Evolutionary conservation across 768 basidiomycete species (phyloP), one percentile per base, ranked within the genome.

Genomic region (Saitozyma podzolica): DNA sequence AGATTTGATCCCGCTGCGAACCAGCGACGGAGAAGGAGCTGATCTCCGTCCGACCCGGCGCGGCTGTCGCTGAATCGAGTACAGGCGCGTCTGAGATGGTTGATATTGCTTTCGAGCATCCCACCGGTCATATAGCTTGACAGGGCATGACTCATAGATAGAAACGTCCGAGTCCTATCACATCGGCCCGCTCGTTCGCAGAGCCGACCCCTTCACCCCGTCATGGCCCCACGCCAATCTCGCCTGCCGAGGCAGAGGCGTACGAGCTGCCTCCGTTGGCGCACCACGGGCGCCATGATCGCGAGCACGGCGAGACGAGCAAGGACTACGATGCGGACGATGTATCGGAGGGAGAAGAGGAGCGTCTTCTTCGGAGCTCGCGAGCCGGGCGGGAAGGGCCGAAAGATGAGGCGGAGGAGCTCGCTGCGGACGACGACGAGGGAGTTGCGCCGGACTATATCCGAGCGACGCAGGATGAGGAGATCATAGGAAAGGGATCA

Each of bases 191-290:
- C 29, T 5, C 5, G 29, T 29, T 29, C 29, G 29, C 29, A 2
- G 29, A 2, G 29, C 29, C 29, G 5, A 2, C 45, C 11, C 13
- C n/a, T n/a, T 6, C 10, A 20, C 19, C 29, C 40, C 6, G 39
- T 20, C 6, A 57, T 57, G 61, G 29, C 49, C 40, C 19, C 42
- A 66, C 61, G 55, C 52, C 62, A 8, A 41, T 74, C 29, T 51
- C 41, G 13, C 70, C 61, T 13, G 16, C 50, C 8, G 71, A 73
- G 29, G 74, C 74, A n/a, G 76, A 77, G 50, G 76, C 48, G 29
- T 78, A 75, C 62, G 76, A 78, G 59, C 67, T 78, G 16, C 67
- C 65, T 1, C 49, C 55, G 17, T 65, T 72, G 37, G 9, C 50
- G 4, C 42, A 56, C 40, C 40, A 41, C 2, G 48, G 14, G 19